Evolutionary conservation across 768 basidiomycete species (phyloP).

Genomic region (Serendipita vermifera): DNA sequence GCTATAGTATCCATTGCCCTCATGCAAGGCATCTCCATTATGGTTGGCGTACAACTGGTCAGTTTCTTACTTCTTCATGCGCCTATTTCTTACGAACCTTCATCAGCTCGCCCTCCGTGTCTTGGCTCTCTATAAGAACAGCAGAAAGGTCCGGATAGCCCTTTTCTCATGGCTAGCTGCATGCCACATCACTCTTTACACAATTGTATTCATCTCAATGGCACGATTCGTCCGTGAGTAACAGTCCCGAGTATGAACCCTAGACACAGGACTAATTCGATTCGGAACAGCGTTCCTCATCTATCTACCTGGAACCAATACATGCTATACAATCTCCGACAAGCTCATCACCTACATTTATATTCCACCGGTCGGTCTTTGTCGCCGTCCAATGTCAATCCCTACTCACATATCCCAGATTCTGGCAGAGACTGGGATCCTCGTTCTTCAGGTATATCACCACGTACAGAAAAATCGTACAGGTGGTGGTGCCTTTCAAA

Average conservation of each 20-base stretch:
- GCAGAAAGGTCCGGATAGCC: background rate
- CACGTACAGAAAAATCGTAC: background rate
- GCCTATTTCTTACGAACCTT: no score
- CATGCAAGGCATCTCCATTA: slow-evolving; percentile 3
- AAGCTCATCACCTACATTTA: background rate
- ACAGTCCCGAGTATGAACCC: background rate
- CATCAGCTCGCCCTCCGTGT: slow-evolving; percentile 2
- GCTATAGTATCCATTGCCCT: background rate
- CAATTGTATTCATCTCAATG: background rate
- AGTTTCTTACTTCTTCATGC: no score
- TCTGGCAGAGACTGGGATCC: background rate
- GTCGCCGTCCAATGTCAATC: background rate
- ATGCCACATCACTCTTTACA: background rate
- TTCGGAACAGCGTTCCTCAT: background rate
- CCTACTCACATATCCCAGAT: background rate
- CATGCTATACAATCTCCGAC: background rate
- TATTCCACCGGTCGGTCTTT: background rate
- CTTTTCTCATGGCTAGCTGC: background rate
- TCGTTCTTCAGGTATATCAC: background rate
- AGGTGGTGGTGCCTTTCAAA: background rate
- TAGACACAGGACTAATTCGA: background rate
- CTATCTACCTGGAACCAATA: background rate
- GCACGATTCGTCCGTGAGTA: background rate
- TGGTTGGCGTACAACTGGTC: slow-evolving; percentile 6
- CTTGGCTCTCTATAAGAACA: slow-evolving; percentile 6